phyloP scores from a whole-genome alignment of 805 yeast species.

The Clavispora vitiphila region DNA sequence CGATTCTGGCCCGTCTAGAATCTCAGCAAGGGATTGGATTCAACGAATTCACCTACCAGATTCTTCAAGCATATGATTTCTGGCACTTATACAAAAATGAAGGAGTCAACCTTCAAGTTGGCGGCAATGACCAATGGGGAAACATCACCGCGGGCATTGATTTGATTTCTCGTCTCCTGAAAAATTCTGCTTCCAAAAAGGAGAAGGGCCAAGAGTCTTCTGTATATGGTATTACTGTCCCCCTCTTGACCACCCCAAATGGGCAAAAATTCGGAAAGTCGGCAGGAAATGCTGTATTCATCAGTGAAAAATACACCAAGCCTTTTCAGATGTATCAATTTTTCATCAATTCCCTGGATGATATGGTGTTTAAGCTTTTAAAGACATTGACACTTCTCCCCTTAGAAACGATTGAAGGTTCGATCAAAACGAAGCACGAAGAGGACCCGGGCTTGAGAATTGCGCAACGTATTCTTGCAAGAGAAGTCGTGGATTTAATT shows the following conservation, averaged over 20 bases:
- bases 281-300: slow-evolving; percentile 93
- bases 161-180: slow-evolving; percentile 58
- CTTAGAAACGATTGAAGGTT: slow-evolving; percentile 44
- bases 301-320: slow-evolving; percentile 67
- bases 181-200: slow-evolving; percentile 4
- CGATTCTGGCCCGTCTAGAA: slow-evolving; percentile 68
- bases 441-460: slow-evolving; percentile 56
- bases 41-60: slow-evolving; percentile 90
- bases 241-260: slow-evolving; percentile 76
- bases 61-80: slow-evolving; percentile 91
- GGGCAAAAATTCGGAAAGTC: slow-evolving; percentile 97
- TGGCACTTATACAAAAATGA: slow-evolving; percentile 64
- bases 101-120: slow-evolving; percentile 71
- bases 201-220: slow-evolving; percentile 5
- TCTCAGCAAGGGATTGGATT: slow-evolving; percentile 80
- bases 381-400: slow-evolving; percentile 80
- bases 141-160: slow-evolving; percentile 96
- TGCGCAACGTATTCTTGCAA: slow-evolving; percentile 76
- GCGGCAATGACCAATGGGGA: slow-evolving; percentile 99
- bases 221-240: slow-evolving; percentile 81
- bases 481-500: slow-evolving; percentile 79
- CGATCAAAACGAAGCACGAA: slow-evolving; percentile 48
- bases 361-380: slow-evolving; percentile 62
- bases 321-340: slow-evolving; percentile 83
- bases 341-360: slow-evolving; percentile 75